Evolutionary conservation across 2,329 filamentous ascomycete genomes (phyloP), one percentile per base, ranked within the genome.

Genomic region (Hypoxylon sp.): DNA sequence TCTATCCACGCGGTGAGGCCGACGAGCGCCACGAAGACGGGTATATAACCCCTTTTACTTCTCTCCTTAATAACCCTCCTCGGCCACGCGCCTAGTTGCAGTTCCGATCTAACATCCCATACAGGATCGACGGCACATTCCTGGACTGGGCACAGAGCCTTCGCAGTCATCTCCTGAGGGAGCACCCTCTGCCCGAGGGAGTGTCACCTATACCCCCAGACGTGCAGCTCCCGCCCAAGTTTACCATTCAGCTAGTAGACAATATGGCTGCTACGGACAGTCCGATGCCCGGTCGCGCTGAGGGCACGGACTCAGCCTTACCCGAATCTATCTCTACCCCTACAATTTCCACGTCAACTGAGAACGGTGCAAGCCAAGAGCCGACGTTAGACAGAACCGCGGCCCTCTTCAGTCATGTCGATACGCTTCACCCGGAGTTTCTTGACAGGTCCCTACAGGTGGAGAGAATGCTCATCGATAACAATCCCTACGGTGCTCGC

Each of bases 11-110:
- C 31, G 95, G 91, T 10, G 95, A 99, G 75, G 92, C 89, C 18
- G 95, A 99, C 71, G 93, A 97, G 67, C 91, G 96, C 72, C 92
- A 97, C 78, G 86, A 91, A 21, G 93, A 98, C 75, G 93, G 94
- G 88, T 68, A 62, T 62, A 60, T 60, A 18, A 20, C 20, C n/a
- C 41, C 17, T 18, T 20, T 38, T 37, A 15, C 38, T 33, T 38
- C 13, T 13, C 21, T 26, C 41, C 41, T 55, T 61, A n/a, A 56
- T 45, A 11, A 8, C 3, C 17, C 27, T 20, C 38, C 18, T 17
- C 11, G 17, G 33, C 45, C 38, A 27, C 23, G 23, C 7, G 10
- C 27, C 17, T 40, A 24, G 13, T 5, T 31, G 9, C 24, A 53
- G n/a, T 48, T 41, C 6, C 45, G 33, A 17, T 31, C 62, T 65